phyloP scores from a whole-genome alignment of 2,329 filamentous ascomycete species.

The Canariomyces notabilis region DNA sequence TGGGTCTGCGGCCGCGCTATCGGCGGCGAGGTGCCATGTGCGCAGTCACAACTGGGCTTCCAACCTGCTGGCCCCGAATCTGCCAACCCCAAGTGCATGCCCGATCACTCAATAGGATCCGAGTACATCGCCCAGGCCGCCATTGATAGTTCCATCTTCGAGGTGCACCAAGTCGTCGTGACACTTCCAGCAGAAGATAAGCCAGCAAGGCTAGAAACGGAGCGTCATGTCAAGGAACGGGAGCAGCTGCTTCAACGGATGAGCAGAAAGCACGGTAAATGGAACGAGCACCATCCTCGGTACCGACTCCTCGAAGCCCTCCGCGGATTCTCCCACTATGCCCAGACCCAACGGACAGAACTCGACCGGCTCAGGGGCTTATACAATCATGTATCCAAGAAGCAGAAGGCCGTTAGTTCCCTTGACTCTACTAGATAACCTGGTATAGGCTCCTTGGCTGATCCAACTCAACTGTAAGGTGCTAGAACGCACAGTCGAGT shows the following conservation, averaged over 20 bases:
- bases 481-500: slow-evolving; percentile 53
- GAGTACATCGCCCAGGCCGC: neutral
- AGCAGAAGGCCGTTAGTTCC: slow-evolving; percentile 29
- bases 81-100: neutral
- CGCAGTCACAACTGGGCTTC: neutral
- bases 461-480: slow-evolving; percentile 23
- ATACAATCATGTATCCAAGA: slow-evolving; percentile 33
- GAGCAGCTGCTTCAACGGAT: slow-evolving; percentile 28
- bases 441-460: neutral
- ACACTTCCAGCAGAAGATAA: neutral
- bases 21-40: neutral
- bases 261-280: slow-evolving; percentile 27
- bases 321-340: slow-evolving; percentile 34
- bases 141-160: neutral
- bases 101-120: neutral
- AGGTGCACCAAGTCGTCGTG: slow-evolving; percentile 3
- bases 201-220: neutral
- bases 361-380: slow-evolving; percentile 33
- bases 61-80: neutral
- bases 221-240: slow-evolving; percentile 12
- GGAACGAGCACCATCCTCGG: slow-evolving; percentile 35
- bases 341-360: slow-evolving; percentile 33
- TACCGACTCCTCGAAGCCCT: slow-evolving; percentile 38
- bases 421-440: neutral
- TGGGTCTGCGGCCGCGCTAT: neutral